phyloP scores from a whole-genome alignment of 2,329 filamentous ascomycete species.

The Botrytis aclada region DNA sequence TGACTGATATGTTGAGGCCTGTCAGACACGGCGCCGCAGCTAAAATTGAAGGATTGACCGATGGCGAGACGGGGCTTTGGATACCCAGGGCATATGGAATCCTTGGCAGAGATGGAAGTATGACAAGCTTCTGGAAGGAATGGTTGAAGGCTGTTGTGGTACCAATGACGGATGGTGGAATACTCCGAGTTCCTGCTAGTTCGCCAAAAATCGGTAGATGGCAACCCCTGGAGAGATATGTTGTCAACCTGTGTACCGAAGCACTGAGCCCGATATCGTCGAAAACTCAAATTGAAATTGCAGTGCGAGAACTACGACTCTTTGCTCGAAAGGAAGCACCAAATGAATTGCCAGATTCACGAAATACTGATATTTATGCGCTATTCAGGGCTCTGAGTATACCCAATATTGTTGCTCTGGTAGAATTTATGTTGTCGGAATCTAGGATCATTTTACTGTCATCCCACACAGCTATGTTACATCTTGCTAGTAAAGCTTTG shows the following conservation, averaged over 20 bases:
- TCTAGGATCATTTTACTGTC: conserved; percentile 95
- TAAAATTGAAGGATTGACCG: conserved; percentile 94
- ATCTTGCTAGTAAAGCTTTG: conserved; percentile 86
- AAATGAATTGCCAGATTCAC: conserved; percentile 89
- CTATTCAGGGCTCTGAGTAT: conserved; percentile 87
- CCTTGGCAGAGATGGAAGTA: conserved; percentile 75
- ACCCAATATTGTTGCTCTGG: conserved; percentile 86
- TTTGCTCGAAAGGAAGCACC: conserved; percentile 89
- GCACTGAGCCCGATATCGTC: conserved; percentile 89
- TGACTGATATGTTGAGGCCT: conserved; percentile 92
- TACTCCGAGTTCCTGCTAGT: conserved; percentile 79
- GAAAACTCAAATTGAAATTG: conserved; percentile 91
- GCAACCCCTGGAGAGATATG: conserved; percentile 95
- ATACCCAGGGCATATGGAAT: conserved; percentile 91
- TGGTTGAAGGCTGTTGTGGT: conserved; percentile 94
- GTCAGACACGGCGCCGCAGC: conserved; percentile 91
- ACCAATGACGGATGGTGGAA: conserved; percentile 86
- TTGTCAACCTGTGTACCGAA: conserved; percentile 94
- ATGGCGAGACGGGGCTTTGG: conserved; percentile 95
- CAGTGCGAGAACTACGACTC: conserved; percentile 81
- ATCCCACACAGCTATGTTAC: conserved; percentile 93
- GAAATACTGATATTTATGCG: conserved; percentile 88
- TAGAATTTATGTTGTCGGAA: conserved; percentile 90
- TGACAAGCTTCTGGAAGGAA: conserved; percentile 96
- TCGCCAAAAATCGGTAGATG: conserved; percentile 90